Percentiles rank a stretch among this genome's conserved stretches.
These are phyloP conservation scores for Aspergillus sp. DNA, from an alignment of 2,329 filamentous ascomycete genomes.

Conservation along the genomic window DNA sequence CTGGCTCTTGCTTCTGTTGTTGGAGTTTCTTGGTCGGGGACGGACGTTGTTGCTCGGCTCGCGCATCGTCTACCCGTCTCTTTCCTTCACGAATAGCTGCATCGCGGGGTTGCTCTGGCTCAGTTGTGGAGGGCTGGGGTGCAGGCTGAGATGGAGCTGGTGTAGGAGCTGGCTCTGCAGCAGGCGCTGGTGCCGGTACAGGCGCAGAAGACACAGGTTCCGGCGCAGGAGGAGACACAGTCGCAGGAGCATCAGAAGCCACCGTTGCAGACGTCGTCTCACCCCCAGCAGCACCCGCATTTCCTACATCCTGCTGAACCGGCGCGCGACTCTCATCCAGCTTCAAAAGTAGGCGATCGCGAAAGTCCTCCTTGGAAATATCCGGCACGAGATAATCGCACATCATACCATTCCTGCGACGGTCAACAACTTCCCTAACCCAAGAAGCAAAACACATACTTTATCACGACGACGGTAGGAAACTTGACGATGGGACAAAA, in stretches of 20 bases:
- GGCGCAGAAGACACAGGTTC: slow-evolving; percentile 4
- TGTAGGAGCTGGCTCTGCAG: not conserved
- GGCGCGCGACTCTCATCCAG: slow-evolving; percentile 32
- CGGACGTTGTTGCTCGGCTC: not conserved
- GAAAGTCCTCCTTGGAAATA: slow-evolving; percentile 66
- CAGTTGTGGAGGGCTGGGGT: not conserved
- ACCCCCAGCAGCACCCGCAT: slow-evolving; percentile 6
- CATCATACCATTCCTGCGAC: slow-evolving; percentile 68
- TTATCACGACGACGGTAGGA: slow-evolving; percentile 79
- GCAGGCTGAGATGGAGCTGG: not conserved
- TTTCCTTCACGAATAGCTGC: not conserved
- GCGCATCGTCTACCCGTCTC: slow-evolving; percentile 1
- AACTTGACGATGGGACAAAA: slow-evolving; percentile 78
- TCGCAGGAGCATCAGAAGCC: not conserved
- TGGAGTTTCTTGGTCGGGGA: slow-evolving; percentile 56
- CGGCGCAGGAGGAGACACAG: not conserved
- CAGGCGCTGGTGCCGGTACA: not conserved
- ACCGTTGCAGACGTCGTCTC: slow-evolving; percentile 6
- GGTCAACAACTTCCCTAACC: slow-evolving; percentile 16
- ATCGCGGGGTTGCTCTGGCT: not conserved
- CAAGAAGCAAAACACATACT: slow-evolving; percentile 49
- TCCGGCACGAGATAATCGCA: slow-evolving; percentile 74
- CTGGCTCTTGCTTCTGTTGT: slow-evolving; percentile 54
- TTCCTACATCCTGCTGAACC: slow-evolving; percentile 3
- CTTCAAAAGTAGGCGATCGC: slow-evolving; percentile 55